phyloP scores from a whole-genome alignment of 768 basidiomycete species.

The Sarcomyxa edulis region DNA sequence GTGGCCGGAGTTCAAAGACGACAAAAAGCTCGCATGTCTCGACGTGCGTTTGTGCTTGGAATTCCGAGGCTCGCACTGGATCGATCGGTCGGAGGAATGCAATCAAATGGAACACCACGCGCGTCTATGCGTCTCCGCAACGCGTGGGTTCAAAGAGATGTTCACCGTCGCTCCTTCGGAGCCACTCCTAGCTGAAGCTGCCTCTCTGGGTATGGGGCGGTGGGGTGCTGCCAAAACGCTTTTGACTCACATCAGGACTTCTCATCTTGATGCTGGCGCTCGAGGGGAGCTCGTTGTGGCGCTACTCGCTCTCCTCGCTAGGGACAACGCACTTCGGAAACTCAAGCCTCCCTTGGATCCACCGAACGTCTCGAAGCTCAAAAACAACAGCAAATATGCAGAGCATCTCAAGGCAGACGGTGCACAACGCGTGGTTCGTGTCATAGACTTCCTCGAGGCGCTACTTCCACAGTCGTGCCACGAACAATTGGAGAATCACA shows the following conservation, averaged over 20 bases:
- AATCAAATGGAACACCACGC: slow-evolving; percentile 24
- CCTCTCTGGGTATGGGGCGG: slow-evolving; percentile 13
- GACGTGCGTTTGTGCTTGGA: slow-evolving; percentile 20
- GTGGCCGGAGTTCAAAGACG: slow-evolving; percentile 8
- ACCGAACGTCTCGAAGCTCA: too few species aligned
- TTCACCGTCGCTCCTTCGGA: slow-evolving; percentile 19
- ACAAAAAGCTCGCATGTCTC: slow-evolving; percentile 16
- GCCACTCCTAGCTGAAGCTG: slow-evolving; percentile 24
- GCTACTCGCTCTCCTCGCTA: slow-evolving; percentile 16
- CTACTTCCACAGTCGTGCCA: too few species aligned
- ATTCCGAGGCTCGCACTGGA: slow-evolving; percentile 17
- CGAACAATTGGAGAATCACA: too few species aligned
- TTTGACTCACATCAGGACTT: slow-evolving; percentile 9
- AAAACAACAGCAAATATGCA: too few species aligned
- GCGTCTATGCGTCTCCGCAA: slow-evolving; percentile 20
- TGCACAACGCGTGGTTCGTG: too few species aligned
- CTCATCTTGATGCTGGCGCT: slow-evolving; percentile 15
- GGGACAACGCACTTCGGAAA: slow-evolving; percentile 10
- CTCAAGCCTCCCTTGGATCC: neutral
- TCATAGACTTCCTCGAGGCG: too few species aligned
- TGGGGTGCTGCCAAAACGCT: slow-evolving; percentile 10
- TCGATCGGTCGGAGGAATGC: slow-evolving; percentile 11
- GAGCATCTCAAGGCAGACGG: too few species aligned
- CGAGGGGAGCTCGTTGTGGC: slow-evolving; percentile 17
- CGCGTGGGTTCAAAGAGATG: slow-evolving; percentile 13